Base-by-base conservation (phyloP, 83 land plant genomes). In the Isoetes engelmannii region DNA sequence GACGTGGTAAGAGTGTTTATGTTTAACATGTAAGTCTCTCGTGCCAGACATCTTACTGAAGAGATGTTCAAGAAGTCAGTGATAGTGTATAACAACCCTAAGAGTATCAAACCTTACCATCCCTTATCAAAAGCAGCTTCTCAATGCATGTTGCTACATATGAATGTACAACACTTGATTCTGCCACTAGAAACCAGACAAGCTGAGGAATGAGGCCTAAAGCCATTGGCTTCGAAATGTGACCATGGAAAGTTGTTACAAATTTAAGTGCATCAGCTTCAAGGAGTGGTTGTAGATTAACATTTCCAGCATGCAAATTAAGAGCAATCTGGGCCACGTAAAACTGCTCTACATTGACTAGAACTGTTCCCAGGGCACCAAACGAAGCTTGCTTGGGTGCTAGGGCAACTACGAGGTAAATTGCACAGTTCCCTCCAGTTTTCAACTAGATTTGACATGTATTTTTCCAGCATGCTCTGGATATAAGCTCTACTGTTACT, bases 401-500 rank as follows among this genome's bases (percentile, higher is more conserved):
- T 54, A 95, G 82, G 6, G 97, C 74, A 13, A 90, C 85, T 44
- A 95, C 87, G 72, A 95, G 77, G 68, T 86, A 95, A 5, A 95
- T 82, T 0, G 97, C 97, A 76, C 88, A 85, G 63, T 95, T 87
- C 77, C 75, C 87, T 95, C 99, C 99, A 95, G 69, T 91, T 91
- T 50, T 47, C 84, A 4, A 50, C 65, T 19, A 89, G 94, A 63
- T 91, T 95, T 3, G 80, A 68, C 47, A 80, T 69, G 74, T 74
- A 91, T 4, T 72, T 65, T 5, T 70, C 72, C 58, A 88, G 71
- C 86, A 88, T 68, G 5, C 63, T 72, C 70, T 87, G 83, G 13
- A 91, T 73, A 63, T 88, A 85, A 41, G 49, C 62, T 10, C 87
- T 76, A 50, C 21, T 4, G 68, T 88, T 3, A 95, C 90, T 69